Base-by-base conservation (phyloP, 2,329 filamentous ascomycete species). In the Teratosphaeria zuluensis region DNA sequence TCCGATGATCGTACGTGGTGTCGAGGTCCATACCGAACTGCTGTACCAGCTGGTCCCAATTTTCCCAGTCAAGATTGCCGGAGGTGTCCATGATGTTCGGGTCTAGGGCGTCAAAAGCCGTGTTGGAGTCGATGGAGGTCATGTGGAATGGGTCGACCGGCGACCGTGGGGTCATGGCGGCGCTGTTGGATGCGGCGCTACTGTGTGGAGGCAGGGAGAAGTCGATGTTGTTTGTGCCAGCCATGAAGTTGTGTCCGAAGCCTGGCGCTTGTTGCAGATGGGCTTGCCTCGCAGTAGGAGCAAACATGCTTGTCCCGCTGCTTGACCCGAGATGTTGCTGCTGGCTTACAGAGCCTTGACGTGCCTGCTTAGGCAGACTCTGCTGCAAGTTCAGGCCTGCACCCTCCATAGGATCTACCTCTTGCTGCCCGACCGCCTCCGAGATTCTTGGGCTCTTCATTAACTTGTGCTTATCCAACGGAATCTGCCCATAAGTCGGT, bases 11-110 rank as follows among this genome's bases (percentile, higher is more conserved):
- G 21, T 58, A 58, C 14, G 60, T 58, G 12, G 55, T 57, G 53
- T 73, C 70, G 3, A 73, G 68, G n/a, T 78, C 75, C 64, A 75
- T 74, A 6, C 75, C 76, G 58, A 76, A 79, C 58, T 79, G 74
- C 30, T 68, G 67, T 2, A 79, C 76, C 59, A 80, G 69, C 62
- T 78, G 75, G 52, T 79, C 77, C 75, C 76, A 80, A 42, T 70
- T 73, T 48, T 76, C 71, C 78, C 78, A 80, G 55, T 79, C 74
- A 62, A 79, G 58, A 35, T 71, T 74, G 12, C 68, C 71, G 1
- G 69, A 71, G 5, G 72, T 71, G 24, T 75, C 75, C 62, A 75
- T 69, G 16, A 70, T 60, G 0, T 64, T 65, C 53, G 63, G 21
- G 62, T 61, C 46, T 59, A 66, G 60, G 16, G 8, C 9, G 51